Base-by-base conservation (phyloP, 495 filamentous ascomycete genomes). In the Zalerion maritima region DNA sequence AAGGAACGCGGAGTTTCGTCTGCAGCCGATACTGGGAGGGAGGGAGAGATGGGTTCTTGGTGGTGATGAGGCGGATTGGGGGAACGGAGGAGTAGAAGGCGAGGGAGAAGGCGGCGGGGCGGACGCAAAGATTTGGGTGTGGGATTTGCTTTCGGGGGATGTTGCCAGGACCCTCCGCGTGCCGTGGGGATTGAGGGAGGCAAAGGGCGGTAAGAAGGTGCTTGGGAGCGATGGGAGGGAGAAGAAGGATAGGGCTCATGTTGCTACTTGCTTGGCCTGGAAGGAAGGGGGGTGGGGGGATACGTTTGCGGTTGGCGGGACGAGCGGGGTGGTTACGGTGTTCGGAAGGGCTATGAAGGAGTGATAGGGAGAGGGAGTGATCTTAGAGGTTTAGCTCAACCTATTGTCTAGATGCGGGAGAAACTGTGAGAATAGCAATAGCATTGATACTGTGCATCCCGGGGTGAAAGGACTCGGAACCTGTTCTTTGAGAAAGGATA, bases 91-190 rank as follows among this genome's bases (percentile, higher is more conserved):
- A 10, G 50, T 47, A 15, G 45, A 49, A 3, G 35, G 43, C 2
- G 60, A 73, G 32, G 76, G 75, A 6, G n/a, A n/a, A n/a, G n/a
- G n/a, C n/a, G n/a, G n/a, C n/a, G n/a, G n/a, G n/a, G n/a, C n/a
- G n/a, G n/a, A n/a, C n/a, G n/a, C n/a, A n/a, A 66, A 72, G 40
- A 64, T 92, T 11, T 83, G 78, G 64, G 81, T 75, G 8, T 96
- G 87, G 83, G 86, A 94, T 66, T 47, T 92, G n/a, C 41, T 94
- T 28, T 78, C 62, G 21, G 87, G 84, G 1, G 70, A 73, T 30
- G 43, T 78, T 21, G 59, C 77, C 29, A 63, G 71, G 14, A 68
- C 58, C 30, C 42, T 85, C 24, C 47, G 61, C 21, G 73, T 68
- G 45, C 71, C 68, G 49, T 54, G 64, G 59, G 37, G 71, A 53